Conservation (phyloP, 805 yeast genomes). For the Starmerella bombi region DNA sequence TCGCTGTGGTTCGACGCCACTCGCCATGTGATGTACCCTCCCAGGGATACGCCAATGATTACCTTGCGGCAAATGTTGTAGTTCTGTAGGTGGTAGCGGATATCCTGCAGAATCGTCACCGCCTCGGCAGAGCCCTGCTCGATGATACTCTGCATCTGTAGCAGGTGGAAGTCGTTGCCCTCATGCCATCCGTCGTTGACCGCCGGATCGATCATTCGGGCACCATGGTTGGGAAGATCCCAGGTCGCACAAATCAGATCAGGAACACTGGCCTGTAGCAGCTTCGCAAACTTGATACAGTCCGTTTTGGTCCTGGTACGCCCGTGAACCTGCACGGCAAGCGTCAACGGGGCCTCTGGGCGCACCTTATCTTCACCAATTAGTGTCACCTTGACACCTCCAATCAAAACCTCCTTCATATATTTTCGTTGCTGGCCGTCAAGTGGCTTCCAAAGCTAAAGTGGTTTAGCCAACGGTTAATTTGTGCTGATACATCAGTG, state of each 20-base stretch:
- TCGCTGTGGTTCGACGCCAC: constrained; percentile 32
- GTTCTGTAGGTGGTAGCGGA: constrained; percentile 30
- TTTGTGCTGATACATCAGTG: too few relatives aligned
- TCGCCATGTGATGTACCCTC: constrained; percentile 45
- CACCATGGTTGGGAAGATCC: constrained; percentile 47
- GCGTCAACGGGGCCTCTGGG: constrained; percentile 24
- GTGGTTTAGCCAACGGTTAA: too few relatives aligned
- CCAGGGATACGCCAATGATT: constrained; percentile 41
- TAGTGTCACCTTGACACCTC: constrained; percentile 36
- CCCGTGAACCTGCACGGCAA: constrained; percentile 37
- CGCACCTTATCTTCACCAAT: constrained; percentile 30
- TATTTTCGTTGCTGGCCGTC: too few relatives aligned
- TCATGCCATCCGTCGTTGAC: constrained; percentile 35
- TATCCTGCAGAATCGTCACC: constrained; percentile 32
- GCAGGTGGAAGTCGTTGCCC: constrained; percentile 39
- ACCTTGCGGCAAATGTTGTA: constrained; percentile 24
- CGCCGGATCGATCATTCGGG: constrained; percentile 29
- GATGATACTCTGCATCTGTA: constrained; percentile 37
- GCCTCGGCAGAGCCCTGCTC: constrained; percentile 39
- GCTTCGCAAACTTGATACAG: constrained; percentile 32
- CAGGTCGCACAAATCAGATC: constrained; percentile 35
- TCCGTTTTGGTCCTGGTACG: constrained; percentile 31
- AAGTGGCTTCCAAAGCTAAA: too few relatives aligned
- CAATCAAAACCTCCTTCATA: constrained; percentile 26
- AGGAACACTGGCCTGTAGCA: constrained; percentile 13